Evolutionary conservation across 768 basidiomycete genomes (phyloP).

Genomic region (Mycena epipterygia): DNA sequence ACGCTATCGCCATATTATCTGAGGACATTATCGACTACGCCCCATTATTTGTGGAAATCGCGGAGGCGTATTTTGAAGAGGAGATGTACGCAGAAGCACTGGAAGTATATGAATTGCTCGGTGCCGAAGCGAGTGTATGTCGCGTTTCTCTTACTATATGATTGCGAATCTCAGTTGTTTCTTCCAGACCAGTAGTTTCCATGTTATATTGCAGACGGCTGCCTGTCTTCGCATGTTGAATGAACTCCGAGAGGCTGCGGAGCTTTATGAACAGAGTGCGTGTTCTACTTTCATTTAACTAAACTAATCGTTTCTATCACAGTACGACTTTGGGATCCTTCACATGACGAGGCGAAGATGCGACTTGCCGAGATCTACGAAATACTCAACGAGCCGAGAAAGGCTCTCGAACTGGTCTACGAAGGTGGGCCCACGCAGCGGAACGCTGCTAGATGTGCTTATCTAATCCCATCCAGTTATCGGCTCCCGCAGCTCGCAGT

Average conservation of each 20-base stretch:
- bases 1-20: conserved; percentile 69
- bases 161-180: not conserved
- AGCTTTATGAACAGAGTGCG: conserved; percentile 88
- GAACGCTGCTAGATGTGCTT: not conserved
- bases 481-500: conserved; percentile 64
- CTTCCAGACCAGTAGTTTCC: conserved; percentile 79
- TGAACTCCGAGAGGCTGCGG: conserved; percentile 80
- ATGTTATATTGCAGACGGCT: conserved; percentile 83
- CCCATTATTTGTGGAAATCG: conserved; percentile 85
- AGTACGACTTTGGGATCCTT: conserved; percentile 84
- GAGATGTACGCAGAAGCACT: conserved; percentile 86
- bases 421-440: conserved; percentile 68
- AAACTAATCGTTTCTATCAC: not conserved
- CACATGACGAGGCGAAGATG: conserved; percentile 87
- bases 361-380: conserved; percentile 94
- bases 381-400: conserved; percentile 81
- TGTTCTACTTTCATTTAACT: not conserved
- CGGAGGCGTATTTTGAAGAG: conserved; percentile 85
- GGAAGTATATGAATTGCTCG: conserved; percentile 85
- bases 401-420: conserved; percentile 88
- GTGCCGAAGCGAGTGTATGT: conserved; percentile 79
- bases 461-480: conserved; percentile 57
- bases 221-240: conserved; percentile 86
- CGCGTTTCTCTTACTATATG: not conserved
- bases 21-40: conserved; percentile 86